Conservation (phyloP, 768 basidiomycete genomes). For the Leucosporidium creatinivorum region DNA sequence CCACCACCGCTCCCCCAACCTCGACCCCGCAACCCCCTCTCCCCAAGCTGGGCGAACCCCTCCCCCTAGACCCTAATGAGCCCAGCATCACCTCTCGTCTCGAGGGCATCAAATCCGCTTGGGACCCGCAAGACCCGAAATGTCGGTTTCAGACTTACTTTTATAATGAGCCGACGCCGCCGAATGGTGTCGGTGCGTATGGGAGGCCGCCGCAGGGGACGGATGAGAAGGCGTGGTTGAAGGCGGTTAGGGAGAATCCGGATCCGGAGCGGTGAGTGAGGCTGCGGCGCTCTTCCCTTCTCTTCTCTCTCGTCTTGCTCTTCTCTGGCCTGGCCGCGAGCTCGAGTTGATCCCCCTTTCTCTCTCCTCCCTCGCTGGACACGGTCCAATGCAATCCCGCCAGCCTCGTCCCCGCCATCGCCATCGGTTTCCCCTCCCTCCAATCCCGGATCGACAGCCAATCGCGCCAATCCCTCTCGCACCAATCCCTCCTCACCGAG, state of each 20-base stretch:
- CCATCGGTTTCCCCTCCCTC: slow-evolving; percentile 72
- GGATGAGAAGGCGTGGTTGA: slow-evolving; percentile 68
- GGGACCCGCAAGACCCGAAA: slow-evolving; percentile 60
- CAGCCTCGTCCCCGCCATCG: slow-evolving; percentile 72
- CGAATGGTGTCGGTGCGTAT: slow-evolving; percentile 57
- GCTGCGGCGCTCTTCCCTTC: slow-evolving; percentile 10
- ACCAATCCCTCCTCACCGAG: slow-evolving; percentile 55
- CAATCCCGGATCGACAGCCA: slow-evolving; percentile 72
- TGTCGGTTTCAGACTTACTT: slow-evolving; percentile 77
- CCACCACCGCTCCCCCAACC: slow-evolving; percentile 33
- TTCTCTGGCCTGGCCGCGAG: too few species aligned
- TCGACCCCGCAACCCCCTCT: slow-evolving; percentile 39
- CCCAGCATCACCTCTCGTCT: slow-evolving; percentile 59
- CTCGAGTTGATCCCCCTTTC: too few species aligned
- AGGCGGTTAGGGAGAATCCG: slow-evolving; percentile 71
- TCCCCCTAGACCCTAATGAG: slow-evolving; percentile 47
- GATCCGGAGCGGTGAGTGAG: slow-evolving; percentile 68
- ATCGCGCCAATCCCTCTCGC: slow-evolving; percentile 56
- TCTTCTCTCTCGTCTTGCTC: not conserved
- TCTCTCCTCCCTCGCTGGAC: not conserved
- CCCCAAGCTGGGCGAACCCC: slow-evolving; percentile 45
- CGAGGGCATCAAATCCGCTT: slow-evolving; percentile 59
- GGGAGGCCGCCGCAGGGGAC: slow-evolving; percentile 64
- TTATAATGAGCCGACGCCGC: slow-evolving; percentile 78
- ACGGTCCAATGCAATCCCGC: not conserved